Evolutionary conservation across 176 grass and related monocot species (phyloP).

Genomic region (Oryza nivara): DNA sequence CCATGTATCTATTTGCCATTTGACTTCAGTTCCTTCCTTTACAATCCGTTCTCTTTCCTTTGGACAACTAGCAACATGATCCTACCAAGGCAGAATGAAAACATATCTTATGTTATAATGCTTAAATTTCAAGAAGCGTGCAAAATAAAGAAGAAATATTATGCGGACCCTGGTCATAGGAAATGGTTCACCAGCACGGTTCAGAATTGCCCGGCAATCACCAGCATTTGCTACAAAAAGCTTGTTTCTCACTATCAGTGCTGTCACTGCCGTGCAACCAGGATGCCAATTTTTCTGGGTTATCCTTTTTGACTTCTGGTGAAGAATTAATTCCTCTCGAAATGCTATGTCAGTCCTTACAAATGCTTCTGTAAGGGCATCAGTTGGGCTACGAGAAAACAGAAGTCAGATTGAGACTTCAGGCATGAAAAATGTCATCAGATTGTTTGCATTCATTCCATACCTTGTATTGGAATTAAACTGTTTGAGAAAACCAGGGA

Average conservation of each 20-base stretch:
- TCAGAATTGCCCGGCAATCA: conserved; percentile 91
- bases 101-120: conserved; percentile 21
- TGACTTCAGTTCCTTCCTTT: conserved; percentile 82
- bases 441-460: conserved; percentile 40
- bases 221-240: conserved; percentile 98
- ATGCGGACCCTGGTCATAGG: conserved; percentile 70
- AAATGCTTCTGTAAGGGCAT: conserved; percentile 81
- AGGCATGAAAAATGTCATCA: conserved; percentile 18
- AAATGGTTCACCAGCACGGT: conserved; percentile 76
- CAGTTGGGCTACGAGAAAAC: conserved; percentile 65
- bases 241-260: conserved; percentile 75
- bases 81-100: conserved; percentile 53
- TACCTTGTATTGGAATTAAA: conserved; percentile 60
- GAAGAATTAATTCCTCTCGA: conserved; percentile 70
- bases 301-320: conserved; percentile 78
- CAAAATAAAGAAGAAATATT: conserved; percentile 24
- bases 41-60: conserved; percentile 81
- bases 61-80: conserved; percentile 87
- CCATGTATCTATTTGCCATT: conserved; percentile 98
- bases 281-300: conserved; percentile 84
- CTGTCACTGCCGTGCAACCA: conserved; percentile 86
- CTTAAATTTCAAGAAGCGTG: conserved; percentile 22
- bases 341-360: conserved; percentile 73
- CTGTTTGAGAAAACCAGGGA: conserved; percentile 81
- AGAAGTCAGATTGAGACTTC: conserved; percentile 30